These are phyloP conservation scores for Colletotrichum sp. DNA, from an alignment of 2,329 filamentous ascomycete genomes.

Conservation along the genomic window DNA sequence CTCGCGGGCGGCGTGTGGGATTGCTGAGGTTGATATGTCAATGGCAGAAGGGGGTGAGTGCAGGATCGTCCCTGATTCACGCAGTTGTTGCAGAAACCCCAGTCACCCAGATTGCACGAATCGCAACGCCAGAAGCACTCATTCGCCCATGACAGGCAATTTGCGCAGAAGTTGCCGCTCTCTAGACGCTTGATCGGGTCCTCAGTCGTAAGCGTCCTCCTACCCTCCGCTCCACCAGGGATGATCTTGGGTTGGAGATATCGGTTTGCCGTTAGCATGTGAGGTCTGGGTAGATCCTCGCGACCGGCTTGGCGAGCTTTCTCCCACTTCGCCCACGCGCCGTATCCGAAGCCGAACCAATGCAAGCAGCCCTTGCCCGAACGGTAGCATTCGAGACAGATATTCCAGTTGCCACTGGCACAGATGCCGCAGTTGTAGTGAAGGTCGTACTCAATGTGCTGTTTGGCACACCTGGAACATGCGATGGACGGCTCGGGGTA, in stretches of 20 bases:
- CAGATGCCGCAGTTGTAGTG: conserved; percentile 85
- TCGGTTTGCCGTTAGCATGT: conserved; percentile 63
- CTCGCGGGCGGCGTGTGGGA: conserved; percentile 41
- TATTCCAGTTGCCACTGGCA: conserved; percentile 72
- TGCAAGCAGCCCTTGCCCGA: conserved; percentile 77
- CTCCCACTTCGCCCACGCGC: conserved; percentile 73
- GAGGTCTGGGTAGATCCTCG: conserved; percentile 51
- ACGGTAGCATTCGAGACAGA: conserved; percentile 85
- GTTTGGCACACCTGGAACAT: conserved; percentile 73
- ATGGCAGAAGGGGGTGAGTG: conserved; percentile 79
- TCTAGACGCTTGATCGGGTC: conserved; percentile 73
- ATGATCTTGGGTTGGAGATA: conserved; percentile 56
- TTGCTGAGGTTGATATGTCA: conserved; percentile 63
- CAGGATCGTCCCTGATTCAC: conserved; percentile 84
- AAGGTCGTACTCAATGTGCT: conserved; percentile 82
- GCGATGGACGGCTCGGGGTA: conserved; percentile 75
- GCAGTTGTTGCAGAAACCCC: conserved; percentile 91
- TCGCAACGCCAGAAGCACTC: conserved; percentile 91
- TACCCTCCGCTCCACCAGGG: conserved; percentile 58
- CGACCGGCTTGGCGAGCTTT: conserved; percentile 46
- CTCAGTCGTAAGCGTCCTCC: conserved; percentile 66
- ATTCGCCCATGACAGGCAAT: conserved; percentile 76
- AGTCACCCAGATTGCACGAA: conserved; percentile 87
- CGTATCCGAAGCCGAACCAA: conserved; percentile 87
- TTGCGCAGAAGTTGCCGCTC: conserved; percentile 83